Base-by-base conservation (phyloP, 139 green algal genomes). In the Chlamydomonas sphaeroides region DNA sequence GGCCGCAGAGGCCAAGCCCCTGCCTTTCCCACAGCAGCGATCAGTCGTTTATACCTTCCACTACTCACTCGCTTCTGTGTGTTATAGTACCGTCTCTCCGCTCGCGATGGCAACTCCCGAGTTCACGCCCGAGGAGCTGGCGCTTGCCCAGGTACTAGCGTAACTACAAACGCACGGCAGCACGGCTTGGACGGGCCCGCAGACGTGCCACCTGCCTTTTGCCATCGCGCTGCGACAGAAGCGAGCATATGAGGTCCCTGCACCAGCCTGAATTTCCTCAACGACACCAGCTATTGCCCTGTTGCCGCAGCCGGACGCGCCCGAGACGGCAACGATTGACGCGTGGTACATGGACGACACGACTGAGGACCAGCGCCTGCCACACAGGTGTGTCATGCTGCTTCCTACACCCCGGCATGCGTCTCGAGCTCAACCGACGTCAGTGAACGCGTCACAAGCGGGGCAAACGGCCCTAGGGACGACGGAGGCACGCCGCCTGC, bases 261-360 rank as follows among this genome's bases (percentile, higher is more conserved):
- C 35, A n/a, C 5, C 4, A 45, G 45, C 28, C 30, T 6, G 1
- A 21, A 23, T 38, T 11, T 66, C 26, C 38, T 66, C 18, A 30
- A 18, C 53, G 45, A 14, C 11, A 14, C 45, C 38, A 17, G 3
- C 28, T 38, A 66, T 39, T 3, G 28, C 30, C 8, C 59, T 28
- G 4, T 42, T 2, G 8, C 33, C 80, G 88, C 89, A 96, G 93
- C 92, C 94, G 15, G 80, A 96, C n/a, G 18, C 78, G 28, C 33
- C 75, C 1, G 67, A 89, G 32, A 86, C 88, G 21, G 73, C n/a
- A 35, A 87, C 71, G 15, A 71, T 98, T 2, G 87, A 98, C 62
- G 92, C 93, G 0, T 98, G 95, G 95, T 97, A 97, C 86, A 98
- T 98, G 95, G 94, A 97, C 79, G 70, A 94, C 56, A 87, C 72